Evolutionary conservation across 768 basidiomycete genomes (phyloP).

Genomic region (Collybia sordida): DNA sequence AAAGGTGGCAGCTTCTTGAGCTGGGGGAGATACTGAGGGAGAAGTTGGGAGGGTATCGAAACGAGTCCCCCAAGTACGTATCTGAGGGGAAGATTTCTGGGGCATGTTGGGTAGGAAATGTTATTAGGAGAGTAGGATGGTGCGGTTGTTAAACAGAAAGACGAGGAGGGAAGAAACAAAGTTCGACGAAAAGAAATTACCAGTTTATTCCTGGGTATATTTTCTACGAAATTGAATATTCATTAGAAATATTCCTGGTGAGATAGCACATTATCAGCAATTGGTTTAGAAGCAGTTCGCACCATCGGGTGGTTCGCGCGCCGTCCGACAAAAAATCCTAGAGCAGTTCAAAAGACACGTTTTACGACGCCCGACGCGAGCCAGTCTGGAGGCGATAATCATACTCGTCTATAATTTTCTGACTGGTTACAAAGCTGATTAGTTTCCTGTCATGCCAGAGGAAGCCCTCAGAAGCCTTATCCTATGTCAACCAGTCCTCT

Average conservation of each 20-base stretch:
- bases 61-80: slow-evolving; percentile 69
- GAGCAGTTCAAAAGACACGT: slow-evolving; percentile 30
- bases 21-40: slow-evolving; percentile 40
- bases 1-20: slow-evolving; percentile 13
- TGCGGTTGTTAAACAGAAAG: slow-evolving; percentile 10
- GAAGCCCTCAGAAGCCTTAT: slow-evolving; percentile 25
- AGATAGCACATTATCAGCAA: too few relatives aligned
- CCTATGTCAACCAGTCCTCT: neutral
- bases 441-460: slow-evolving; percentile 51
- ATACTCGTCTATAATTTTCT: slow-evolving; percentile 14
- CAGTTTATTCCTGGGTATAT: slow-evolving; percentile 8
- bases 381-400: slow-evolving; percentile 33
- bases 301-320: slow-evolving; percentile 21
- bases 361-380: slow-evolving; percentile 41
- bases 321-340: slow-evolving; percentile 7
- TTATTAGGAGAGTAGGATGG: slow-evolving; percentile 17
- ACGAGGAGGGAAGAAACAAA: slow-evolving; percentile 6
- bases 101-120: slow-evolving; percentile 38
- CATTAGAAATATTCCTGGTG: neutral
- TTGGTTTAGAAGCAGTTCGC: neutral
- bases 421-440: slow-evolving; percentile 22
- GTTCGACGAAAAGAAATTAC: slow-evolving; percentile 1
- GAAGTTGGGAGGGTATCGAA: slow-evolving; percentile 63
- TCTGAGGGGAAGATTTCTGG: slow-evolving; percentile 34
- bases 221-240: slow-evolving; percentile 10